Base-by-base conservation (phyloP, 345 rosid species). In the Gynandropsis gynandra region DNA sequence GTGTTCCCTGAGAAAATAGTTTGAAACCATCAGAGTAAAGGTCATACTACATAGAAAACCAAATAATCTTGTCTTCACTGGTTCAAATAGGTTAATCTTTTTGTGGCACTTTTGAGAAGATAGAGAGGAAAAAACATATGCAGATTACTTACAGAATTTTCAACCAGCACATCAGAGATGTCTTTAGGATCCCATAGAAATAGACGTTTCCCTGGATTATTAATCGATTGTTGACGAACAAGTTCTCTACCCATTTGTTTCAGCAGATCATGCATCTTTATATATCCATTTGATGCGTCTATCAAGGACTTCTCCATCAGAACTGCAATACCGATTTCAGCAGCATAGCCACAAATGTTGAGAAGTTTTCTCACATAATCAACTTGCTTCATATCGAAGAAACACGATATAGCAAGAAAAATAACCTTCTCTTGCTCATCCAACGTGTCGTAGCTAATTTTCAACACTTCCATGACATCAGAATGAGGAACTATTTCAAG, bases 391-490 rank as follows among this genome's bases (percentile, higher is more conserved):
- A 59, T 50, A 11, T 57, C 16, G 10, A 41, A 61, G 29, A 74
- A 65, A 50, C 77, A 72, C 27, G 74, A 62, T 29, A 72, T 36
- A 52, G 60, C 71, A 8, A 74, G 56, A 39, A 77, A 74, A 16
- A 72, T 57, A 9, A 66, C 29, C 36, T 74, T 62, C 35, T 69
- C 67, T 4, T 39, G 29, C 42, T 57, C 63, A 8, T 58, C 42
- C 19, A 77, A 38, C 13, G 71, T 72, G 13, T 77, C 68, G 12
- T 58, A 74, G 42, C 83, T 72, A 53, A 72, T 62, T 48, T 39
- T 62, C 19, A 72, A 40, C 9, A 64, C 49, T 7, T 51, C 45
- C n/a, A 20, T 50, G 18, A 78, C 58, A 12, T 78, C 66, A 4
- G 36, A 47, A n/a, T 55, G 33, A 16, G 69, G 70, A 21, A 44